Conservation (phyloP, 2,329 filamentous ascomycete species). For the Exophiala sp. region DNA sequence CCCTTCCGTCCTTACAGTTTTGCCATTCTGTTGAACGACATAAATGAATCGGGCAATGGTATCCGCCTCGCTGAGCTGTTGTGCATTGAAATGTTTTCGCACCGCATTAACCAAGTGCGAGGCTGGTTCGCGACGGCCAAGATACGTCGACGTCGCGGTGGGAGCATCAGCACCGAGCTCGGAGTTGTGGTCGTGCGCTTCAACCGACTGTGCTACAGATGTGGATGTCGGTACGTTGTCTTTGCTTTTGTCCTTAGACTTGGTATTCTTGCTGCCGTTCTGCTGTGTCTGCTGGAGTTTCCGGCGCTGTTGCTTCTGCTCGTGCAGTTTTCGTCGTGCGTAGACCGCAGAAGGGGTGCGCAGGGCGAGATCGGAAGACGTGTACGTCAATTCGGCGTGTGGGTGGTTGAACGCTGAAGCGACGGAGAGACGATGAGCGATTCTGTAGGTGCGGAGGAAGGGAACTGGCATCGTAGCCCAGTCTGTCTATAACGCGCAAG, state of each 20-base stretch:
- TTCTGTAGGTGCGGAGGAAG: slow-evolving; percentile 46
- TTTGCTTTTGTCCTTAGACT: slow-evolving; percentile 10
- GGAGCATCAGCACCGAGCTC: slow-evolving; percentile 10
- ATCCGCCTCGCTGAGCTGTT: slow-evolving; percentile 45
- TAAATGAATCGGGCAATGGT: slow-evolving; percentile 47
- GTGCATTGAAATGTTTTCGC: slow-evolving; percentile 47
- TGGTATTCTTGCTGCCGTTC: slow-evolving; percentile 1
- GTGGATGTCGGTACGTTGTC: slow-evolving; percentile 10
- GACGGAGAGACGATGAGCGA: slow-evolving; percentile 45
- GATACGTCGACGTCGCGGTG: slow-evolving; percentile 8
- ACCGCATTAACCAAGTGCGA: slow-evolving; percentile 39
- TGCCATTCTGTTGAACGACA: slow-evolving; percentile 42
- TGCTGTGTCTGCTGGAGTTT: slow-evolving; percentile 14
- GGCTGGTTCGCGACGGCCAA: slow-evolving; percentile 12
- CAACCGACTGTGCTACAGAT: slow-evolving; percentile 18
- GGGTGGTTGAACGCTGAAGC: slow-evolving; percentile 42
- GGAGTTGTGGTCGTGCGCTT: slow-evolving; percentile 14
- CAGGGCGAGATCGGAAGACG: slow-evolving; percentile 42
- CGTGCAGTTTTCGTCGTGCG: slow-evolving; percentile 31
- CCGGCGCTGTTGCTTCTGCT: slow-evolving; percentile 22
- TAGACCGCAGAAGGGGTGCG: slow-evolving; percentile 45
- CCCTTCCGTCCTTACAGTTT: slow-evolving; percentile 22
- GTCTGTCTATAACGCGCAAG: slow-evolving; percentile 16
- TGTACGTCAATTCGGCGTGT: slow-evolving; percentile 47
- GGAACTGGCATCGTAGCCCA: slow-evolving; percentile 19